Evolutionary conservation across 352 stramenopile genomes (phyloP).

Genomic region (Globisporangium cylindrosporum): DNA sequence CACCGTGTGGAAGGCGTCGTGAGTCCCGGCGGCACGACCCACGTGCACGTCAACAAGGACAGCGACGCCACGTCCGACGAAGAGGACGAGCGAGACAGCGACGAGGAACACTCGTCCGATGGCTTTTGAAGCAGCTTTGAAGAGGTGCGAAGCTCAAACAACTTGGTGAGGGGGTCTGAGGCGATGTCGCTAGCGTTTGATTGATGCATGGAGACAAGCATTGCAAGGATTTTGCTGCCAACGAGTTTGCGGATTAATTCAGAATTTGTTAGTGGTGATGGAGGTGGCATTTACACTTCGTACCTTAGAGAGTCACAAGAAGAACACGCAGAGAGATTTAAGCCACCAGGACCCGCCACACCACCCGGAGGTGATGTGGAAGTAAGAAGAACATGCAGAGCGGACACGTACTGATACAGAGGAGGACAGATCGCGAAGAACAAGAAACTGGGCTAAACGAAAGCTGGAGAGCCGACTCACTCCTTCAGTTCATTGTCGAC

Average conservation of each 20-base stretch:
- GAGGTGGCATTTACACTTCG: neutral
- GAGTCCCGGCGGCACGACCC: slow-evolving; percentile 60
- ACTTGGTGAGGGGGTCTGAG: neutral
- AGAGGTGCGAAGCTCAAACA: neutral
- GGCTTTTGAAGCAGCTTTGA: slow-evolving; percentile 12
- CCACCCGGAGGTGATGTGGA: too few relatives aligned
- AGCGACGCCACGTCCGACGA: slow-evolving; percentile 44
- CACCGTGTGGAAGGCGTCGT: slow-evolving; percentile 52
- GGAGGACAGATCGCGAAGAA: neutral
- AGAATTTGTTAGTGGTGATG: neutral
- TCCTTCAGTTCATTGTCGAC: neutral
- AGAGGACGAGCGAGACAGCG: slow-evolving; percentile 22
- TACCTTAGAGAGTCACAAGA: neutral
- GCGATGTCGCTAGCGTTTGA: neutral
- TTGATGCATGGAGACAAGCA: neutral
- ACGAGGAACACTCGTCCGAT: slow-evolving; percentile 32
- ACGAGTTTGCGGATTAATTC: neutral
- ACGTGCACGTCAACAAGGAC: slow-evolving; percentile 48
- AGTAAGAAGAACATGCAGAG: too few relatives aligned
- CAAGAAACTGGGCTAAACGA: neutral
- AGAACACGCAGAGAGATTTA: too few relatives aligned
- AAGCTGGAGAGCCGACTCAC: neutral
- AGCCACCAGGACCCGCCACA: too few relatives aligned
- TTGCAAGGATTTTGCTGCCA: neutral
- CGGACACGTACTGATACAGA: slow-evolving; percentile 1